Conservation (phyloP, 2,329 filamentous ascomycete species). For the Colletotrichum sp. region DNA sequence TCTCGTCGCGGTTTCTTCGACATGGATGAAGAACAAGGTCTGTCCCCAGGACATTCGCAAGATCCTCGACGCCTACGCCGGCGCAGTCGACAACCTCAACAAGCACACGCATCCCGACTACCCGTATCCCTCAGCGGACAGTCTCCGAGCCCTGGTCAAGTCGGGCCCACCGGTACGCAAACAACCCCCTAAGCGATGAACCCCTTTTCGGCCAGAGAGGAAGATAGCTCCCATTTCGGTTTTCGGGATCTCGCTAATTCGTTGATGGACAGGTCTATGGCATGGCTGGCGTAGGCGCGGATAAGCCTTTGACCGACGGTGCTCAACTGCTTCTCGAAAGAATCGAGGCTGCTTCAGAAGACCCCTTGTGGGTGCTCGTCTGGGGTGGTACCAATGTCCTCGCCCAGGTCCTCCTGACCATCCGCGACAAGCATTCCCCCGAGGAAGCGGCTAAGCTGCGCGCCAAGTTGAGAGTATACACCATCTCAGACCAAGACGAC, state of each 20-base stretch:
- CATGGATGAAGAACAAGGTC: slow-evolving; percentile 47
- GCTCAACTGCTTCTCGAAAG: slow-evolving; percentile 45
- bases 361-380: slow-evolving; percentile 55
- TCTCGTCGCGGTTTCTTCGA: slow-evolving; percentile 49
- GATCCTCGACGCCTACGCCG: slow-evolving; percentile 48
- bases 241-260: not conserved
- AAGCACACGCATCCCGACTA: slow-evolving; percentile 49
- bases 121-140: slow-evolving; percentile 43
- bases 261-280: slow-evolving; percentile 33
- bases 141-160: slow-evolving; percentile 38
- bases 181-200: not conserved
- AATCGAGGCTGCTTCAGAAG: slow-evolving; percentile 29
- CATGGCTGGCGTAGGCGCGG: slow-evolving; percentile 32
- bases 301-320: slow-evolving; percentile 40
- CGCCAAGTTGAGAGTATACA: slow-evolving; percentile 53
- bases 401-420: slow-evolving; percentile 51
- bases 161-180: slow-evolving; percentile 37
- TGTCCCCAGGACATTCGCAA: slow-evolving; percentile 47
- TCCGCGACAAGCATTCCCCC: slow-evolving; percentile 30
- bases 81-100: slow-evolving; percentile 53
- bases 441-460: slow-evolving; percentile 39
- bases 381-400: slow-evolving; percentile 61
- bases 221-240: not conserved
- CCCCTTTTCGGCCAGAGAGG: not conserved
- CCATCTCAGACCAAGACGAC: slow-evolving; percentile 66